These are phyloP conservation scores for Wallacemonas sp. DNA, from an alignment of 208 protist species.

Conservation along the genomic window DNA sequence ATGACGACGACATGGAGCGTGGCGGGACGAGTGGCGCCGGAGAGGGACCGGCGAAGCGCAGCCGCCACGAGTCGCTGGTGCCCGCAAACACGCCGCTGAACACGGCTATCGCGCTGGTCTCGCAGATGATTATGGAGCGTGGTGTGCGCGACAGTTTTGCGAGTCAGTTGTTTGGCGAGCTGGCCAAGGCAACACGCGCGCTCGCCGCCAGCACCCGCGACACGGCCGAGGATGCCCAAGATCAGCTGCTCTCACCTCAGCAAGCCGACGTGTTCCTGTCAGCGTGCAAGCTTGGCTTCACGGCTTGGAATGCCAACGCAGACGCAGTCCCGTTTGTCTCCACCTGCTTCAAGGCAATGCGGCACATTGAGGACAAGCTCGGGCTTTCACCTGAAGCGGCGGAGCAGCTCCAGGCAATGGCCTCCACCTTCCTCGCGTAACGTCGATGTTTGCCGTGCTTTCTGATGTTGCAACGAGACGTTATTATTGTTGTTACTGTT, in stretches of 20 bases:
- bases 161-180: slow-evolving; percentile 56
- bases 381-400: slow-evolving; percentile 50
- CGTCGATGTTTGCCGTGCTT: not conserved
- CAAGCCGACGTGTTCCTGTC: slow-evolving; percentile 71
- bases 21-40: slow-evolving; percentile 26
- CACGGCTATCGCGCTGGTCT: slow-evolving; percentile 60
- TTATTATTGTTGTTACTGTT: not conserved
- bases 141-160: slow-evolving; percentile 65
- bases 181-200: slow-evolving; percentile 53
- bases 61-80: slow-evolving; percentile 54
- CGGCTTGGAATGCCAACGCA: slow-evolving; percentile 76
- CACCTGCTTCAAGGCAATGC: slow-evolving; percentile 69
- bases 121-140: slow-evolving; percentile 83
- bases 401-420: slow-evolving; percentile 71
- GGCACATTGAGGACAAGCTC: slow-evolving; percentile 48
- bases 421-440: slow-evolving; percentile 53
- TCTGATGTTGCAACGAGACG: too few relatives aligned
- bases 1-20: slow-evolving; percentile 22
- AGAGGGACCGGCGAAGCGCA: slow-evolving; percentile 28
- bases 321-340: slow-evolving; percentile 52
- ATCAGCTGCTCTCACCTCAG: slow-evolving; percentile 39
- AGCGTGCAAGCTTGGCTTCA: slow-evolving; percentile 76
- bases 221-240: slow-evolving; percentile 18
- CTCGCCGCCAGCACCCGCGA: slow-evolving; percentile 21
- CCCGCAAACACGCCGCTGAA: slow-evolving; percentile 44